Conservation (phyloP, 257 asterid genomes). For the Parsonsia alboflavescens region DNA sequence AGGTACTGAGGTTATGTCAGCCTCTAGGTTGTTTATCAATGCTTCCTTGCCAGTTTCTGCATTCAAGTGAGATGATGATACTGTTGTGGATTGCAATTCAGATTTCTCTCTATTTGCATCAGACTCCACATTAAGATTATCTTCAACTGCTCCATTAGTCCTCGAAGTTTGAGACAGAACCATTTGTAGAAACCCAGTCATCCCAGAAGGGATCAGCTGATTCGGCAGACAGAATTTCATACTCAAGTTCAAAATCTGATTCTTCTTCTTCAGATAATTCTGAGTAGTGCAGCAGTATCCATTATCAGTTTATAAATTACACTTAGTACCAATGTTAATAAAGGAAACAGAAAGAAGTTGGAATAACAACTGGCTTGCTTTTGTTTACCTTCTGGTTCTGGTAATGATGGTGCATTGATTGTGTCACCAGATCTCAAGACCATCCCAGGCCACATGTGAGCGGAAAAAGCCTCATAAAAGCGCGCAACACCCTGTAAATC, state of each 20-base stretch:
- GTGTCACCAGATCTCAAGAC: slow-evolving; percentile 82
- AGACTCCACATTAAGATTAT: slow-evolving; percentile 19
- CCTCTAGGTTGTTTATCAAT: slow-evolving; percentile 21
- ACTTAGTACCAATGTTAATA: background rate
- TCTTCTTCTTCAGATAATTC: slow-evolving; percentile 78
- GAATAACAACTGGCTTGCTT: background rate
- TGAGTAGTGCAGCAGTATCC: slow-evolving; percentile 24
- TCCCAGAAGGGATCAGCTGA: slow-evolving; percentile 86
- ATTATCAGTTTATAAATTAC: background rate
- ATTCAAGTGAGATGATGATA: slow-evolving; percentile 35
- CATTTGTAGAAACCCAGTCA: slow-evolving; percentile 68
- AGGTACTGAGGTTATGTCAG: slow-evolving; percentile 28
- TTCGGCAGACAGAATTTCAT: slow-evolving; percentile 66
- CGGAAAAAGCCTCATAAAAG: slow-evolving; percentile 80
- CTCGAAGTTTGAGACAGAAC: slow-evolving; percentile 31
- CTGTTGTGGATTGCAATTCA: slow-evolving; percentile 41
- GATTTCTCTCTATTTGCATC: slow-evolving; percentile 26
- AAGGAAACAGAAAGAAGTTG: background rate
- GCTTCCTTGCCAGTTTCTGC: slow-evolving; percentile 34
- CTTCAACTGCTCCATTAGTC: slow-evolving; percentile 27
- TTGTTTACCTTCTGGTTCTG: slow-evolving; percentile 64
- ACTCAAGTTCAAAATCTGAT: slow-evolving; percentile 70
- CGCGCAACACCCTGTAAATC: slow-evolving; percentile 95
- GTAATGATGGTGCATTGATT: slow-evolving; percentile 67
- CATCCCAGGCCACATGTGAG: slow-evolving; percentile 99